Base-by-base conservation (phyloP, 1,139 yeast genomes). In the Pichia sp. region DNA sequence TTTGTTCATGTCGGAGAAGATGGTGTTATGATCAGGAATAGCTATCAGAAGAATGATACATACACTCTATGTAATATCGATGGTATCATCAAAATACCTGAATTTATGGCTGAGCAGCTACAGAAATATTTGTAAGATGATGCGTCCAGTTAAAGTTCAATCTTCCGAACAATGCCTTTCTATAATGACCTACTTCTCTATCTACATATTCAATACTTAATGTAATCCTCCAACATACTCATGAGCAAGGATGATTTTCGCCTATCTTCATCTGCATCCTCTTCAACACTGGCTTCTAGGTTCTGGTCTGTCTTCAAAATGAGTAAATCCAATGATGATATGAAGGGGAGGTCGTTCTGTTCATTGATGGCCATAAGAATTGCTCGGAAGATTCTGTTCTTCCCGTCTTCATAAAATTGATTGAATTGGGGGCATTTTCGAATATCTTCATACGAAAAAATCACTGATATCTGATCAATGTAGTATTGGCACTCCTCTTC, bases 11-110 rank as follows among this genome's bases (percentile, higher is more conserved):
- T 84, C 5, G 72, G 72, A 45, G 58, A 51, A 0, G 56, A 63
- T n/a, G 81, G 82, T 1, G 62, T 65, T 36, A 78, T 83, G 43
- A 59, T 74, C 3, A 64, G 65, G 1, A 69, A 60, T 2, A 63
- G 75, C n/a, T 84, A 75, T 48, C 75, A 82, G 51, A 52, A 63
- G 4, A 84, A 83, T 52, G 51, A 56, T 20, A 64, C 77, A 67
- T 84, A 84, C 56, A 61, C 83, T 11, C 43, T 77, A 11, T 69
- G 76, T 38, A 74, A 75, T 30, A 56, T 62, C 9, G 66, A 69
- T 33, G 91, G 91, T 1, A 62, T 78, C 35, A 56, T 75, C 27
- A 66, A 62, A 38, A 62, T 82, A 37, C 73, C 80, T 36, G 87
- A 81, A 30, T 62, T 58, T 46, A 49, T 82, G 49, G 56, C 64